Evolutionary conservation across 129 eudicot species (phyloP).

Genomic region (Kitagawia praeruptora): DNA sequence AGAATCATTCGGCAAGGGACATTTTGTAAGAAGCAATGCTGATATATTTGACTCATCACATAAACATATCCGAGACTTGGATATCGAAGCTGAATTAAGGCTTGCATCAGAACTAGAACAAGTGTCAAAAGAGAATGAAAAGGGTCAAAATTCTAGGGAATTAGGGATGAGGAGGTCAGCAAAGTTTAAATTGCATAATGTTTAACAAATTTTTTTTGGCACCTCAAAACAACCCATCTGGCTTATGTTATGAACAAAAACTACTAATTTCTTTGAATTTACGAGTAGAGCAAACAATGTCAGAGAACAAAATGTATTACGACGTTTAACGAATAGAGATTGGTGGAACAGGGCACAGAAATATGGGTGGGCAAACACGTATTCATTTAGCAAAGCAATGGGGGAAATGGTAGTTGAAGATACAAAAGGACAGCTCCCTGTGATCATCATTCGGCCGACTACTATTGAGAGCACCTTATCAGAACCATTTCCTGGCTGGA

Average conservation of each 20-base stretch:
- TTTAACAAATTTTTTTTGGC: too few relatives aligned
- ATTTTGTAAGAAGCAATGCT: neutral
- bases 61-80: neutral
- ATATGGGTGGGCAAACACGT: conserved; percentile 2
- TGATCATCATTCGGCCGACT: neutral
- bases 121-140: neutral
- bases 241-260: too few relatives aligned
- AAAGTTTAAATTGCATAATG: too few relatives aligned
- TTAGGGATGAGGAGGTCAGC: neutral
- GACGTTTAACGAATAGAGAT: too few relatives aligned
- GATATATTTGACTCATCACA: neutral
- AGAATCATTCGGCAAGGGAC: neutral
- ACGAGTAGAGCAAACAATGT: too few relatives aligned
- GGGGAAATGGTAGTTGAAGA: neutral
- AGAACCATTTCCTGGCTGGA: neutral
- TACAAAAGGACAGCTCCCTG: neutral
- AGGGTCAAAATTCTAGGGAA: neutral
- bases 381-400: neutral
- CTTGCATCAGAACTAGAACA: neutral
- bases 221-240: too few relatives aligned
- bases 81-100: neutral
- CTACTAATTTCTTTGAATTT: too few relatives aligned
- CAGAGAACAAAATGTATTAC: too few relatives aligned
- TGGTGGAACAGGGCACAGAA: neutral
- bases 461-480: neutral